Evolutionary conservation across 345 rosid species (phyloP).

Genomic region (Rhodamnia argentea): DNA sequence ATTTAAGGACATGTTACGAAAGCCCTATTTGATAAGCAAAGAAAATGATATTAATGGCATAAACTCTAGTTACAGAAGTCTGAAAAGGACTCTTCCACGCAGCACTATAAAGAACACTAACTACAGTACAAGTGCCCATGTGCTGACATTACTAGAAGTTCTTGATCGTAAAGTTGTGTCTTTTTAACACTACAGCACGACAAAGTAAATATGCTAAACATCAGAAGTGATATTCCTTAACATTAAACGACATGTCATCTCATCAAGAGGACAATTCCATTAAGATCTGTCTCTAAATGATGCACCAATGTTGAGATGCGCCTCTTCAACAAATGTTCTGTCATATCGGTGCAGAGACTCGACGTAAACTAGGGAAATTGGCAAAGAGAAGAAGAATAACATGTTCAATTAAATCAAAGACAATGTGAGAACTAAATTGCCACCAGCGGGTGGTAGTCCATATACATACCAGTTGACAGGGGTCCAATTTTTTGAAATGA

Average conservation of each 20-base stretch:
- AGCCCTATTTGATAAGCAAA: background rate
- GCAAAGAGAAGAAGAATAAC: background rate
- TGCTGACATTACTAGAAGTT: too few species aligned
- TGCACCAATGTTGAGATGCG: background rate
- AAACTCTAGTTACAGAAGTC: background rate
- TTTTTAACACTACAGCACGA: too few species aligned
- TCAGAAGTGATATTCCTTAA: background rate
- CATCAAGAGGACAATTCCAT: background rate
- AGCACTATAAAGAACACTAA: background rate
- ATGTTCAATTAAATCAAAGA: background rate
- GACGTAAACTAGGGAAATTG: background rate
- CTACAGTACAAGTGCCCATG: too few species aligned
- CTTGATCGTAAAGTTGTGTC: too few species aligned
- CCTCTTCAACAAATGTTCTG: background rate
- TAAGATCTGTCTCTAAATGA: background rate
- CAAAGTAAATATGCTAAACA: too few species aligned
- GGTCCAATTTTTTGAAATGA: constrained; percentile 61
- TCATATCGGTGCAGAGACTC: background rate
- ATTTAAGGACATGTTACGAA: background rate
- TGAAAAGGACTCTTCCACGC: background rate
- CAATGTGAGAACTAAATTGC: background rate
- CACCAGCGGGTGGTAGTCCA: background rate
- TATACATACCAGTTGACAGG: constrained; percentile 73
- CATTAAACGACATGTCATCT: background rate
- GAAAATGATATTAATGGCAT: background rate